These are phyloP conservation scores for Heliamphora pulchella DNA, from an alignment of 179 eudicot species.

Conservation along the genomic window DNA sequence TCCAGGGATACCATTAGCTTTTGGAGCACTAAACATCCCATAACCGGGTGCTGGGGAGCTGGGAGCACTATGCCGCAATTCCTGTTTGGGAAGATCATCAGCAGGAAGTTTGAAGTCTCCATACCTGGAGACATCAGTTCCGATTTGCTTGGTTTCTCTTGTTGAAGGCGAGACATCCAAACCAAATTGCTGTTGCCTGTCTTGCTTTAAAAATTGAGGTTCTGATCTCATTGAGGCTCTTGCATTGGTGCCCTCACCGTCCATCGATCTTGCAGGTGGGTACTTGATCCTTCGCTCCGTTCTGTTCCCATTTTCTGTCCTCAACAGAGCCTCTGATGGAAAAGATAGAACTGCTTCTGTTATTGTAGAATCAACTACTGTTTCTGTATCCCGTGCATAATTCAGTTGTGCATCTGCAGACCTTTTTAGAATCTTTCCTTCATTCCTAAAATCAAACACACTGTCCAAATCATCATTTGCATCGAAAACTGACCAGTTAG, in stretches of 20 bases:
- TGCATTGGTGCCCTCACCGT: not conserved
- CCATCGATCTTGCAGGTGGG: conserved; percentile 1
- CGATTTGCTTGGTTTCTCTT: conserved; percentile 23
- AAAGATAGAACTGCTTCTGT: conserved; percentile 21
- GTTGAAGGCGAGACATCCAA: not conserved
- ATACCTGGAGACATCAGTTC: conserved; percentile 11
- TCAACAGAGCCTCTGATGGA: conserved; percentile 11
- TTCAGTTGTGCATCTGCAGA: conserved; percentile 13
- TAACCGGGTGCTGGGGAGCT: conserved; percentile 18
- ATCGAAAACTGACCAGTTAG: conserved; percentile 25
- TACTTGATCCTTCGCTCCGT: not conserved
- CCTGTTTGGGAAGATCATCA: conserved; percentile 19
- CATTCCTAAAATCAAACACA: conserved; percentile 21
- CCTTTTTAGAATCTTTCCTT: not conserved
- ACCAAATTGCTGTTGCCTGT: conserved; percentile 14
- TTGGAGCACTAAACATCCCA: conserved; percentile 31
- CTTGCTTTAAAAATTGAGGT: conserved; percentile 12
- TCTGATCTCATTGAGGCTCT: not conserved
- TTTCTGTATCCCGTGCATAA: conserved; percentile 11
- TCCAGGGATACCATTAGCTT: not conserved
- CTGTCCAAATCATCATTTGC: conserved; percentile 20
- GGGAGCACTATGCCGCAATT: conserved; percentile 8
- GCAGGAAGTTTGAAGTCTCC: conserved; percentile 17
- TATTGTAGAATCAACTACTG: conserved; percentile 16
- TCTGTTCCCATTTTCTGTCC: conserved; percentile 32